phyloP scores from a whole-genome alignment of 257 asterid species.

The Osmanthus fragrans region DNA sequence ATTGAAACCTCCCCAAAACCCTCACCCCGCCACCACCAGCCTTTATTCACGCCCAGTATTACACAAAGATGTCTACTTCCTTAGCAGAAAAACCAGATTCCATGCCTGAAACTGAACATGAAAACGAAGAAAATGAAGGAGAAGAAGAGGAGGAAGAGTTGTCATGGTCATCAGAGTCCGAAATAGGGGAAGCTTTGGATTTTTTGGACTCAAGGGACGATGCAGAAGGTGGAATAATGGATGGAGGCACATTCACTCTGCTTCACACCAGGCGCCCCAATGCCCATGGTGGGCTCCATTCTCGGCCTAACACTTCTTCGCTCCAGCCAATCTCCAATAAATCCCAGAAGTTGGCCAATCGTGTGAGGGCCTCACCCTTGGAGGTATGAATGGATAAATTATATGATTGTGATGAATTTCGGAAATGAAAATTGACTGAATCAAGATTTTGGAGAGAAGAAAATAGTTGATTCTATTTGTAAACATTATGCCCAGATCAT shows the following conservation, averaged over 20 bases:
- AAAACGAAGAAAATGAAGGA: conserved; percentile 7
- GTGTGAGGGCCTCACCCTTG: conserved; percentile 73
- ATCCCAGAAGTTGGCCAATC: conserved; percentile 58
- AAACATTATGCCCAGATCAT: neutral
- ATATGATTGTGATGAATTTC: neutral
- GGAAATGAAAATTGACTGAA: neutral
- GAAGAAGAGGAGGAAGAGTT: conserved; percentile 54
- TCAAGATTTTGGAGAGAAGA: neutral
- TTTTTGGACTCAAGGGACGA: conserved; percentile 67
- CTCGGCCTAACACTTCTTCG: conserved; percentile 69
- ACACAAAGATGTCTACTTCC: neutral
- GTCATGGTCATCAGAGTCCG: conserved; percentile 71
- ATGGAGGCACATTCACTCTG: conserved; percentile 50
- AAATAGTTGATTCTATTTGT: neutral
- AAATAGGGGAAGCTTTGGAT: conserved; percentile 82
- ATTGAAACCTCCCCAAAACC: neutral
- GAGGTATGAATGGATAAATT: conserved; percentile 55
- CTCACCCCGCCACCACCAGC: neutral
- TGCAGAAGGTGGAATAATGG: conserved; percentile 43
- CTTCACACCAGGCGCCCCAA: conserved; percentile 73
- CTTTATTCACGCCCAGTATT: neutral
- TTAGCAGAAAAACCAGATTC: neutral
- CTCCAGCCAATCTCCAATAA: conserved; percentile 82
- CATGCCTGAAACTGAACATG: neutral
- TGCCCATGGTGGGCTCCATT: conserved; percentile 90